Base-by-base conservation (phyloP, 2,329 filamentous ascomycete species). In the Aschersonia sp. region DNA sequence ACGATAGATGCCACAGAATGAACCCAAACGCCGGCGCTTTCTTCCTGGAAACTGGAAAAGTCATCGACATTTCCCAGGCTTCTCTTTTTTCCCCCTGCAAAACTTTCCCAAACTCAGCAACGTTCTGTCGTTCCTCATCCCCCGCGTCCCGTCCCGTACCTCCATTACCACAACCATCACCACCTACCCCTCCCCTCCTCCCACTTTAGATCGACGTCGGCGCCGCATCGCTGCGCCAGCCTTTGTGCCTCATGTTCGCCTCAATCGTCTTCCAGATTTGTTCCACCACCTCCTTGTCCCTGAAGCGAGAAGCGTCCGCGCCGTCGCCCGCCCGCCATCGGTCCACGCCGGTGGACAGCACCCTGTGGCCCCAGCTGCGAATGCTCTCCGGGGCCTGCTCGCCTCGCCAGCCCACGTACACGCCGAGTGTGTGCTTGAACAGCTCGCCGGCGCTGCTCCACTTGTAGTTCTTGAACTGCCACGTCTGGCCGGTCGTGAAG, bases 391-490 rank as follows among this genome's bases (percentile, higher is more conserved):
- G 92, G 4, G 82, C 66, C 52, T 80, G 75, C 59, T 97, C 89
- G 45, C 86, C 88, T 51, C 84, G 79, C 87, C 88, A 97, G 4
- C 92, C 92, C 2, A 98, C 81, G 59, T 87, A 94, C 45, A 98
- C 71, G 48, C 92, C 92, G 11, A 87, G 73, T 2, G 87, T 85
- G 59, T 95, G 86, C 54, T 81, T 79, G 69, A 98, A 98, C 45
- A 98, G 73, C 59, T 97, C 92, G 11, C 81, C 76, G 0, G 92
- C 86, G 48, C 84, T 83, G 55, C 83, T 83, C 87, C 92, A 98
- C 66, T 94, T 95, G 76, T 98, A 98, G 55, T 81, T 85, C 68
- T 95, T 95, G 70, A 98, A 98, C 67, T 98, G 92, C 92, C 92
- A 98, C 8, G 84, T 81, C 68, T 98, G 92, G 35, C 92, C 92